Evolutionary conservation across 116 monocot species (phyloP).

Genomic region (Zostera marina): DNA sequence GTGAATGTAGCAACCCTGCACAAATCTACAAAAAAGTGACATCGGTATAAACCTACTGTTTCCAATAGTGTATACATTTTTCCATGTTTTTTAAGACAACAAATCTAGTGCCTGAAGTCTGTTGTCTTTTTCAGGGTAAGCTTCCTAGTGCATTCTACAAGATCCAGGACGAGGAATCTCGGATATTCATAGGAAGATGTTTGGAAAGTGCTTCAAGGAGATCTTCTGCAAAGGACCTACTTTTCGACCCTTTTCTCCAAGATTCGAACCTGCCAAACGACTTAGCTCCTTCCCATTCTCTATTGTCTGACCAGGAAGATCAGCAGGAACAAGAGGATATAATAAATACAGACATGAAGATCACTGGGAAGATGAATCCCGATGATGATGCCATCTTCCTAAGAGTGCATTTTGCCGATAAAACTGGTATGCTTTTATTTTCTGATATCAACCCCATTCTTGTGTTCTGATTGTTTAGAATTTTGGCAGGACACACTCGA

Average conservation of each 20-base stretch:
- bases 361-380: conserved; percentile 11
- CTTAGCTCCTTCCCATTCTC: not conserved
- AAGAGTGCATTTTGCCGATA: conserved; percentile 6
- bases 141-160: conserved; percentile 64
- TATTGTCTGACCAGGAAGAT: conserved; percentile 13
- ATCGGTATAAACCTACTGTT: conserved; percentile 14
- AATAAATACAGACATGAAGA: conserved; percentile 5
- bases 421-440: conserved; percentile 1
- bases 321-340: not conserved
- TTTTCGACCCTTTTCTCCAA: conserved; percentile 61
- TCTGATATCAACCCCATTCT: not conserved
- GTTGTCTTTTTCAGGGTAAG: conserved; percentile 42
- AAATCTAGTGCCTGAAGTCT: not conserved
- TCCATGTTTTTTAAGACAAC: no score
- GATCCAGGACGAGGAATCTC: conserved; percentile 48
- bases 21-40: conserved; percentile 99
- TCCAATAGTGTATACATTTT: no score
- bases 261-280: not conserved
- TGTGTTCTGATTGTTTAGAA: not conserved
- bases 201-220: conserved; percentile 41
- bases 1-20: conserved; percentile 89
- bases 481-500: conserved; percentile 37
- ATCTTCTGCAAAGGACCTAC: conserved; percentile 58
- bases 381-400: conserved; percentile 11
- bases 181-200: conserved; percentile 61